Evolutionary conservation across 2,329 filamentous ascomycete genomes (phyloP).

Genomic region (Macrophomina pseudophaseolina): DNA sequence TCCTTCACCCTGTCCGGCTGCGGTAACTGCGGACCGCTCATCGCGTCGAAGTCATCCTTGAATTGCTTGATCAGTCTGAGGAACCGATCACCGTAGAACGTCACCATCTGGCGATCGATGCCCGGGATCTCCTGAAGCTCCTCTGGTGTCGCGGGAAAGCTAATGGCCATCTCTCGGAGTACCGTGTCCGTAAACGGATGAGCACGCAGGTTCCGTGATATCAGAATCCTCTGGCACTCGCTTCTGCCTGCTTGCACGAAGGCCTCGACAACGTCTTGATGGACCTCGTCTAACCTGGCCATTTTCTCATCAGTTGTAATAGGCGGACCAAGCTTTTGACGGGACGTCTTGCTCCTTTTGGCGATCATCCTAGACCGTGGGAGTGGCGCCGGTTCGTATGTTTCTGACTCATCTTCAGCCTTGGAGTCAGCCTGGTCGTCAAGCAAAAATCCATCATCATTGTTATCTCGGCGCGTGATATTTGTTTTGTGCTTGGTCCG

Average conservation of each 20-base stretch:
- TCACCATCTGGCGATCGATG: constrained; percentile 67
- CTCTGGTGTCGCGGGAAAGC: constrained; percentile 66
- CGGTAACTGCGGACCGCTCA: constrained; percentile 45
- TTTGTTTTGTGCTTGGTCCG: constrained; percentile 39
- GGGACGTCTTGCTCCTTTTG: neutral
- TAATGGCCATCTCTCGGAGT: constrained; percentile 74
- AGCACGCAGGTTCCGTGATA: constrained; percentile 61
- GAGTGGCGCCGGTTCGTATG: constrained; percentile 51
- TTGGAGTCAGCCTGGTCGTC: constrained; percentile 48
- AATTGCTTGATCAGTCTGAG: constrained; percentile 61
- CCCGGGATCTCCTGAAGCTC: constrained; percentile 68
- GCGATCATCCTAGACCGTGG: constrained; percentile 27
- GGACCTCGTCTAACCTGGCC: constrained; percentile 61
- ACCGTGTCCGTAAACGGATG: constrained; percentile 71
- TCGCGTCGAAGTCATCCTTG: constrained; percentile 43
- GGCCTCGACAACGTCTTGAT: constrained; percentile 65
- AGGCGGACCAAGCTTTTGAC: constrained; percentile 58
- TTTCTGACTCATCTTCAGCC: constrained; percentile 47
- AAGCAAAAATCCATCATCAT: constrained; percentile 34
- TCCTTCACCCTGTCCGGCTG: constrained; percentile 35
- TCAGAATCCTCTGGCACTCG: constrained; percentile 66
- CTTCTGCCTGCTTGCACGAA: constrained; percentile 69
- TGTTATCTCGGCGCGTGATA: constrained; percentile 24
- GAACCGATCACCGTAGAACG: constrained; percentile 65
- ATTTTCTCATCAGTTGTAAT: constrained; percentile 64